Percentiles rank a stretch among this genome's conserved stretches.
Conservation (phyloP, 2,329 filamentous ascomycete genomes). For the Calonectria montana region DNA sequence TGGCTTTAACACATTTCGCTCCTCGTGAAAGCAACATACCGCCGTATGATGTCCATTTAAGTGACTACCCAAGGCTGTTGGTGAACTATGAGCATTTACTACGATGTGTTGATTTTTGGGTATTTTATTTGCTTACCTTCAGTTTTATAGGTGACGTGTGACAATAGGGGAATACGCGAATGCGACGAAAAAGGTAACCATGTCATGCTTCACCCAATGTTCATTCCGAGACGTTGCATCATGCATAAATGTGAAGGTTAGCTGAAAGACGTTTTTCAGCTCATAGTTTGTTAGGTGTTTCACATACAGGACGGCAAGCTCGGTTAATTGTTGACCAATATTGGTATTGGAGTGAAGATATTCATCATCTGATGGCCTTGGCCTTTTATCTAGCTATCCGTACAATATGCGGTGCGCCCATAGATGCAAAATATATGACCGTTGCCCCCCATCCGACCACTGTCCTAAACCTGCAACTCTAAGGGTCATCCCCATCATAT, state of each 20-base stretch:
- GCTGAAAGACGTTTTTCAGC: too few species aligned
- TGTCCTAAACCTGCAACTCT: slow-evolving; percentile 21
- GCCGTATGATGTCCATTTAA: background rate
- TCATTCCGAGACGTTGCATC: too few species aligned
- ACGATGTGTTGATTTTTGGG: background rate
- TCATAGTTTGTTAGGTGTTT: background rate
- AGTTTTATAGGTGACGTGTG: background rate
- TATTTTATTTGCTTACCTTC: too few species aligned
- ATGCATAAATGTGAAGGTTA: too few species aligned
- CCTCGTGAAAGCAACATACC: background rate
- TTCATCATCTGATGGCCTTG: slow-evolving; percentile 32
- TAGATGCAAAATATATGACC: slow-evolving; percentile 37
- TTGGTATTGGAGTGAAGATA: slow-evolving; percentile 43
- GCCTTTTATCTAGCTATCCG: slow-evolving; percentile 29
- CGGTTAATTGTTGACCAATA: slow-evolving; percentile 15
- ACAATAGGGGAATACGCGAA: too few species aligned
- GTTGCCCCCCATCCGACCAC: slow-evolving; percentile 22
- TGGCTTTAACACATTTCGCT: background rate
- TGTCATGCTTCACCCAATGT: too few species aligned
- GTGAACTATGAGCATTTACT: background rate
- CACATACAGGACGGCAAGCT: background rate
- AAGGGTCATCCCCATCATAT: slow-evolving; percentile 19
- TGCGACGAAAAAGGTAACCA: too few species aligned
- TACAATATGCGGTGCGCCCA: slow-evolving; percentile 40
- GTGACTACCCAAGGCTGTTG: background rate